Conservation (phyloP, 495 filamentous ascomycete genomes). For the Lepraria neglecta region DNA sequence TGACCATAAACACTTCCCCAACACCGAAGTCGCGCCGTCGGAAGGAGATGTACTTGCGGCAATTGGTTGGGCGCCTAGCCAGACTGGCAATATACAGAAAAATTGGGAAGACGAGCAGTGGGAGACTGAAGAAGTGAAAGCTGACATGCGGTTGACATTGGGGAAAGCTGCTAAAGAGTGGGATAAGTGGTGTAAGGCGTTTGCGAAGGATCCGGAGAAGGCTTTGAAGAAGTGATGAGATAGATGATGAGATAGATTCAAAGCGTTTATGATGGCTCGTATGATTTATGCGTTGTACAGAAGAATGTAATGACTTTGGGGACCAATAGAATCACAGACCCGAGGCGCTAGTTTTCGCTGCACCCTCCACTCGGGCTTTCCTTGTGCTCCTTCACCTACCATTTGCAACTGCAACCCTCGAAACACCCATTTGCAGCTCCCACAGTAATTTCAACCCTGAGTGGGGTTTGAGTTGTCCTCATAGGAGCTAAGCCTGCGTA, state of each 20-base stretch:
- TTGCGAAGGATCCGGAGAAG: conserved; percentile 35
- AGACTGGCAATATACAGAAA: conserved; percentile 24
- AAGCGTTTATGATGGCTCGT: not conserved
- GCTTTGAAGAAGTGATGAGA: conserved; percentile 32
- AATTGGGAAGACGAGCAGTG: conserved; percentile 39
- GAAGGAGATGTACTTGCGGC: conserved; percentile 35
- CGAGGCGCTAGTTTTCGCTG: not conserved
- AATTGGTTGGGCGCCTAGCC: conserved; percentile 36
- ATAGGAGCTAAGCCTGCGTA: not conserved
- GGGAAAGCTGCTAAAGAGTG: conserved; percentile 37
- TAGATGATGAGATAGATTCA: not conserved
- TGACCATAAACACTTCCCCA: conserved; percentile 27
- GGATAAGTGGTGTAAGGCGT: conserved; percentile 35
- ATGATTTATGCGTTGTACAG: not conserved
- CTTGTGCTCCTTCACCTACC: not conserved
- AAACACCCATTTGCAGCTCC: not conserved
- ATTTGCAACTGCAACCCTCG: not conserved
- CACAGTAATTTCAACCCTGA: not conserved
- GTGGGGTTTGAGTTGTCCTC: not conserved
- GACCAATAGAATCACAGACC: not conserved
- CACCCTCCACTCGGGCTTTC: not conserved
- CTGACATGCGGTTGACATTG: conserved; percentile 33
- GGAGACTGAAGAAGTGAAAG: conserved; percentile 36
- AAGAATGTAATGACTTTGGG: not conserved
- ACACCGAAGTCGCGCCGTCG: conserved; percentile 25